These are phyloP conservation scores for Globisporangium spiculum DNA, from an alignment of 352 stramenopile genomes.

Conservation along the genomic window DNA sequence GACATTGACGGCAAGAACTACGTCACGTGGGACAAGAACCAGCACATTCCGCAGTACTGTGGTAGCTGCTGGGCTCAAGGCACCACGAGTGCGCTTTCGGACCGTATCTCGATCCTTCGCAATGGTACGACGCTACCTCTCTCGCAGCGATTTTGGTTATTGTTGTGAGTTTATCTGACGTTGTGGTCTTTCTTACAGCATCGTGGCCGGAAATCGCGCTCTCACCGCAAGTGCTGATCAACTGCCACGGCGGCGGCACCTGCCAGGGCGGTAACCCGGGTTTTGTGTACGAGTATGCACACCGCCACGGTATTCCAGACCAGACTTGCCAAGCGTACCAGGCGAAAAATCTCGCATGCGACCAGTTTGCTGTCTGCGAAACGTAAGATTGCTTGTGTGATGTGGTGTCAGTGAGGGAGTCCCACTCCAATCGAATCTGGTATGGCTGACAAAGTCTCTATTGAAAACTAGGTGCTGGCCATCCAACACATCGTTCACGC, in stretches of 20 bases:
- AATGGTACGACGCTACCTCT: slow-evolving; percentile 45
- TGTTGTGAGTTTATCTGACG: neutral
- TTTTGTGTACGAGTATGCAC: slow-evolving; percentile 83
- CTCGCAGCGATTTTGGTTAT: neutral
- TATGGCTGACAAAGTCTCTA: neutral
- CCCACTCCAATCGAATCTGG: neutral
- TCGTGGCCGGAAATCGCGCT: slow-evolving; percentile 82
- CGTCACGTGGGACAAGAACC: slow-evolving; percentile 98
- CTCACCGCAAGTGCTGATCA: slow-evolving; percentile 80
- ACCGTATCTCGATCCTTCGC: slow-evolving; percentile 90
- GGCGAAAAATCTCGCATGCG: slow-evolving; percentile 77
- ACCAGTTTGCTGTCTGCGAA: slow-evolving; percentile 77
- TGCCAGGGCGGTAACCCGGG: slow-evolving; percentile 81
- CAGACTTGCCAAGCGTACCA: slow-evolving; percentile 92
- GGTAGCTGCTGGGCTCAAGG: slow-evolving; percentile 92
- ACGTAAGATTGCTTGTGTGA: slow-evolving; percentile 38
- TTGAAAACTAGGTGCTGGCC: slow-evolving; percentile 63
- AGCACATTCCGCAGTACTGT: slow-evolving; percentile 96
- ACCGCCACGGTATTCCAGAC: slow-evolving; percentile 89
- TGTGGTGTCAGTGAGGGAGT: neutral
- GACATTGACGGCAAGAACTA: slow-evolving; percentile 94
- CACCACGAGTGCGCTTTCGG: slow-evolving; percentile 84
- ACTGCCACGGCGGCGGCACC: slow-evolving; percentile 76
- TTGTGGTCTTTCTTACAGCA: slow-evolving; percentile 23
- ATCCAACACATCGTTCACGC: slow-evolving; percentile 85